Evolutionary conservation across 2,329 filamentous ascomycete genomes (phyloP).

Genomic region (Lachnum nothofagi): DNA sequence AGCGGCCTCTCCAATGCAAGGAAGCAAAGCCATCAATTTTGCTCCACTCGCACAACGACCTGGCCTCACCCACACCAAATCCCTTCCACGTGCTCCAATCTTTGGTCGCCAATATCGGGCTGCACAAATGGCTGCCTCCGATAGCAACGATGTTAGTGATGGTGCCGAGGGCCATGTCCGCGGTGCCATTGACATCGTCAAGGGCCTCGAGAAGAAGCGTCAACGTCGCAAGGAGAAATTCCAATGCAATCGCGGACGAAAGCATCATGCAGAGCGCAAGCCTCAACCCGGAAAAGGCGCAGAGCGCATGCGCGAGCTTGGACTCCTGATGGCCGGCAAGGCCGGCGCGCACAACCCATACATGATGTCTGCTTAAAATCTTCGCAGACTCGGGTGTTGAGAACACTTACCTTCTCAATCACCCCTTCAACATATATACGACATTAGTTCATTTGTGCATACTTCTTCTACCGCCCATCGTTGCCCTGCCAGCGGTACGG

Average conservation of each 20-base stretch:
- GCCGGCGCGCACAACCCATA: conserved; percentile 59
- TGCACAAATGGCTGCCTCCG: conserved; percentile 40
- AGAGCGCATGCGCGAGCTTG: conserved; percentile 88
- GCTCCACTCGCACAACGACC: conserved; percentile 54
- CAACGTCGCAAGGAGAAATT: conserved; percentile 91
- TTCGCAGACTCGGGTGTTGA: conserved; percentile 21
- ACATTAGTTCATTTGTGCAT: conserved; percentile 23
- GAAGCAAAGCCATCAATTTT: conserved; percentile 39
- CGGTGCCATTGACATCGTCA: conserved; percentile 96
- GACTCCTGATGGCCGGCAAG: conserved; percentile 81
- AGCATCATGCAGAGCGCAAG: conserved; percentile 57
- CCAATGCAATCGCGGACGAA: conserved; percentile 74
- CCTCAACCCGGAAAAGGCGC: conserved; percentile 80
- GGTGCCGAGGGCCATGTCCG: conserved; percentile 62
- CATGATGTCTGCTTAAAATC: conserved; percentile 63
- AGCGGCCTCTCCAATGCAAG: conserved; percentile 39
- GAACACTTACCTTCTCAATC: conserved; percentile 14
- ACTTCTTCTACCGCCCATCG: conserved; percentile 13
- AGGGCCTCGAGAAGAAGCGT: conserved; percentile 89
- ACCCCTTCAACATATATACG: conserved; percentile 1
- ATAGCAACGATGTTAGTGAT: conserved; percentile 36
- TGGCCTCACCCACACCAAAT: conserved; percentile 72
- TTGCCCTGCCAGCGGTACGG: conserved; percentile 4
- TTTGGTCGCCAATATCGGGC: conserved; percentile 48
- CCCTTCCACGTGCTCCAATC: conserved; percentile 73